Percentiles rank a stretch among this genome's conserved stretches.
Evolutionary conservation across 257 asterid species (phyloP).

Genomic region (Penstemon barbatus): DNA sequence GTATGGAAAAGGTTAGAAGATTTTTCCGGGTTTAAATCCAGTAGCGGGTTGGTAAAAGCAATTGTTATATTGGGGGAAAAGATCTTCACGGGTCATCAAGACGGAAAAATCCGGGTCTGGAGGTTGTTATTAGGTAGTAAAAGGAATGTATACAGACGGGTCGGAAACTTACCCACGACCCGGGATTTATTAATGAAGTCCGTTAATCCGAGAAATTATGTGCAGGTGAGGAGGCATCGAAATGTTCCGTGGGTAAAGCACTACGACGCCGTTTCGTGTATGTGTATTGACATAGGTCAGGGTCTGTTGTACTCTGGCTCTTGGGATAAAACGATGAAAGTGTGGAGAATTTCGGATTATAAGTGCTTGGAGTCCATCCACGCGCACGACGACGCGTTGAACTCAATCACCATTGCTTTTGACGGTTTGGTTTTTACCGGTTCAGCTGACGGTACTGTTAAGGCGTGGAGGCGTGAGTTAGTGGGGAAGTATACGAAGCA

Average conservation of each 20-base stretch:
- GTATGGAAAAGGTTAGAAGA: slow-evolving; percentile 62
- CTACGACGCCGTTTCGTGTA: slow-evolving; percentile 60
- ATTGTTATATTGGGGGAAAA: slow-evolving; percentile 30
- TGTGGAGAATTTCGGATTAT: slow-evolving; percentile 60
- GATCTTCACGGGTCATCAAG: slow-evolving; percentile 75
- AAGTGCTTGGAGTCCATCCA: slow-evolving; percentile 61
- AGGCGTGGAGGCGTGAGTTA: slow-evolving; percentile 60
- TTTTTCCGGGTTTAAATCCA: slow-evolving; percentile 57
- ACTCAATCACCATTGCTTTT: slow-evolving; percentile 51
- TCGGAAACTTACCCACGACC: slow-evolving; percentile 59
- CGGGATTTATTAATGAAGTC: slow-evolving; percentile 45
- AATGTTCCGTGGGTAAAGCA: slow-evolving; percentile 59
- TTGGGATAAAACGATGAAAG: slow-evolving; percentile 70
- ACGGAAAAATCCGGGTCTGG: slow-evolving; percentile 62
- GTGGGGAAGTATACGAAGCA: slow-evolving; percentile 42
- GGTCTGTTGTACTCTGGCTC: slow-evolving; percentile 62
- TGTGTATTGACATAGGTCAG: slow-evolving; percentile 42
- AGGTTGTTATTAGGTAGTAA: slow-evolving; percentile 31
- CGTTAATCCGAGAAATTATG: slow-evolving; percentile 56
- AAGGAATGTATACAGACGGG: slow-evolving; percentile 31
- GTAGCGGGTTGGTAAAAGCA: slow-evolving; percentile 42
- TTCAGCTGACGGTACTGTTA: slow-evolving; percentile 75
- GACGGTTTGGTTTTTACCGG: slow-evolving; percentile 63
- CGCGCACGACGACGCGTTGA: slow-evolving; percentile 63
- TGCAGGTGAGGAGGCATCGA: slow-evolving; percentile 39